phyloP scores from a whole-genome alignment of 495 filamentous ascomycete species.

The Geopyxis carbonaria region DNA sequence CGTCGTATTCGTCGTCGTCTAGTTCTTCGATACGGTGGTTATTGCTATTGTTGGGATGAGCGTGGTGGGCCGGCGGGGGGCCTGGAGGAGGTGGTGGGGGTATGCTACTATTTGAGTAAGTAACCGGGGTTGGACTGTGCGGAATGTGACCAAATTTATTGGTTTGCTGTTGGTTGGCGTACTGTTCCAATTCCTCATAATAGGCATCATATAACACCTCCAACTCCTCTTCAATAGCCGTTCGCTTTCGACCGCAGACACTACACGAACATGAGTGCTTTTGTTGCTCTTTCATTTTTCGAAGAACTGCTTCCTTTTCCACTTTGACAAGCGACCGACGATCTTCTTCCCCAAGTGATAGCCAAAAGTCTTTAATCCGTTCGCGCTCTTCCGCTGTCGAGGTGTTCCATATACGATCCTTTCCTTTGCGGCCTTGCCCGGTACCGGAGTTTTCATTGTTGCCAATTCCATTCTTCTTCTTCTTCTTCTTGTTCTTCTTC shows the following conservation, averaged over 20 bases:
- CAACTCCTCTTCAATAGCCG: conserved; percentile 93
- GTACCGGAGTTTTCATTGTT: conserved; percentile 9
- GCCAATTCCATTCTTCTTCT: conserved; percentile 36
- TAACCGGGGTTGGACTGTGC: conserved; percentile 15
- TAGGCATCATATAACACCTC: conserved; percentile 99
- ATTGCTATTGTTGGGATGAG: conserved; percentile 26
- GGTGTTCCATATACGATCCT: conserved; percentile 94
- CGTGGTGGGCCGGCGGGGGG: conserved; percentile 14
- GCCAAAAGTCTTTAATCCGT: conserved; percentile 95
- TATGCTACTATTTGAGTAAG: conserved; percentile 20
- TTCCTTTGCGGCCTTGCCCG: conserved; percentile 25
- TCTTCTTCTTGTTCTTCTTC: conserved; percentile 47
- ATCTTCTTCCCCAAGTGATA: conserved; percentile 87
- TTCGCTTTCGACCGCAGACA: conserved; percentile 89
- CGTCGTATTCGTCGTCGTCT: conserved; percentile 30
- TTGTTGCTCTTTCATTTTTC: conserved; percentile 99
- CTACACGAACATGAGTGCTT: conserved; percentile 98
- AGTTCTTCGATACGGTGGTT: conserved; percentile 47
- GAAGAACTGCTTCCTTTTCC: conserved; percentile 92
- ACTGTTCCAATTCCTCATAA: conserved; percentile 94
- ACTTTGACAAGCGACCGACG: conserved; percentile 88
- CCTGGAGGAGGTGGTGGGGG: conserved; percentile 21
- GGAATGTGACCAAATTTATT: conserved; percentile 25
- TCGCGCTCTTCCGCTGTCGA: conserved; percentile 83
- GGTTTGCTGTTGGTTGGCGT: conserved; percentile 75